Conservation (phyloP, 495 filamentous ascomycete species). For the Collariella sp. region DNA sequence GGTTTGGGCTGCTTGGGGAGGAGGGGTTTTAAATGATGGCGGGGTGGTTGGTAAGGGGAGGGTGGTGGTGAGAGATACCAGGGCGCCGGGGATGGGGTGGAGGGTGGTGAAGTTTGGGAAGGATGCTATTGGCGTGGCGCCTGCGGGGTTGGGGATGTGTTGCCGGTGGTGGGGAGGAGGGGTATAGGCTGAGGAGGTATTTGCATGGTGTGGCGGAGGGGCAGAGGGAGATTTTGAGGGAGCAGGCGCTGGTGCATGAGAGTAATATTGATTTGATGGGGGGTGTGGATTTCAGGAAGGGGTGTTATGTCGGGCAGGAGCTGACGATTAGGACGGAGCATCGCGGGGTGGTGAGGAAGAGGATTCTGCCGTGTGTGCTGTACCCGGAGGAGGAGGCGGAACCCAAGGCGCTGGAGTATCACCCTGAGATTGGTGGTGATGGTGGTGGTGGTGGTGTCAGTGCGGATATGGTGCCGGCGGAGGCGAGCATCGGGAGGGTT, state of each 20-base stretch:
- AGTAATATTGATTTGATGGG: constrained; percentile 72
- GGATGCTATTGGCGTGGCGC: too few species aligned
- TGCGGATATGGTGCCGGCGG: constrained; percentile 25
- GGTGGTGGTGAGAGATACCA: not conserved
- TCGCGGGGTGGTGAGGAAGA: constrained; percentile 75
- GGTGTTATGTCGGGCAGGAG: constrained; percentile 95
- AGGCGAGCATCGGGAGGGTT: constrained; percentile 33
- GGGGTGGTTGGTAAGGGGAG: too few species aligned
- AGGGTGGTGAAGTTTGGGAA: too few species aligned
- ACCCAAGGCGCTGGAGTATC: constrained; percentile 38
- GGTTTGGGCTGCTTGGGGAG: constrained; percentile 60
- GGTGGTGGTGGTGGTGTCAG: constrained; percentile 9
- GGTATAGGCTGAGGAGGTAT: not conserved
- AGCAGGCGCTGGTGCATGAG: constrained; percentile 68
- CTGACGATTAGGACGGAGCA: constrained; percentile 91
- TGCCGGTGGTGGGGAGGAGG: too few species aligned
- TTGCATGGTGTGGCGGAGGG: constrained; percentile 79
- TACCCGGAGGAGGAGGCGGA: constrained; percentile 34
- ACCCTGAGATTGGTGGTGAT: constrained; percentile 12
- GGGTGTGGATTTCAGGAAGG: constrained; percentile 86
- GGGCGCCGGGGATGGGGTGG: too few species aligned
- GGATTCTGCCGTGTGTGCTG: constrained; percentile 76
- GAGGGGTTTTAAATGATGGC: not conserved
- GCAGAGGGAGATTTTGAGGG: constrained; percentile 60
- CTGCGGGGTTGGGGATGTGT: too few species aligned